phyloP scores from a whole-genome alignment of 1,139 yeast genomes.

The Lodderomyces margitis region DNA sequence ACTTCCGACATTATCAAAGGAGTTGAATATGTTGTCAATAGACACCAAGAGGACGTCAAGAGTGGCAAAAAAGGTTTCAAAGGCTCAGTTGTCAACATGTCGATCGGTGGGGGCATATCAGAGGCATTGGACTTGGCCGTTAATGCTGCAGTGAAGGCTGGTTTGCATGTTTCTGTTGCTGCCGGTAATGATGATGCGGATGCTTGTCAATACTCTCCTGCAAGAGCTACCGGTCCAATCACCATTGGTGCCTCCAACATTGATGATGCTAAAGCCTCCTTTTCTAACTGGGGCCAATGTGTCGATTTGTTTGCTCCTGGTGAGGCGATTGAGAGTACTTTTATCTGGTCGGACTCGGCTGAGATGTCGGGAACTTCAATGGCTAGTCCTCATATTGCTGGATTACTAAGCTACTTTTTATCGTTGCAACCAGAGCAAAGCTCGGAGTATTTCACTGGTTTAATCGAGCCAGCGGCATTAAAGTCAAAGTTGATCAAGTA shows the following conservation, averaged over 20 bases:
- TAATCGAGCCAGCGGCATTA: constrained; percentile 34
- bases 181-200: constrained; percentile 47
- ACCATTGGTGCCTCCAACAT: constrained; percentile 45
- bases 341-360: constrained; percentile 34
- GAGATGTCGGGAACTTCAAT: constrained; percentile 44
- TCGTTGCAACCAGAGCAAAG: constrained; percentile 40
- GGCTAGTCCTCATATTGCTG: constrained; percentile 47
- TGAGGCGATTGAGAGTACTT: constrained; percentile 39
- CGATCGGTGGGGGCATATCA: constrained; percentile 43
- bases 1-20: constrained; percentile 46
- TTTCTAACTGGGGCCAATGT: constrained; percentile 45
- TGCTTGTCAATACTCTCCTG: constrained; percentile 45
- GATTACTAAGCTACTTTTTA: constrained; percentile 40
- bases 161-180: constrained; percentile 44
- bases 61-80: constrained; percentile 37
- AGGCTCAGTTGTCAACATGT: constrained; percentile 46
- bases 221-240: constrained; percentile 41
- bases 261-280: constrained; percentile 37
- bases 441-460: constrained; percentile 50
- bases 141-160: constrained; percentile 42
- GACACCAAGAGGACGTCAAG: constrained; percentile 31
- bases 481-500: constrained; percentile 36
- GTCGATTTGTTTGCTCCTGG: constrained; percentile 50
- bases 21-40: constrained; percentile 39
- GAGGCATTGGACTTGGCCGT: constrained; percentile 44